These are phyloP conservation scores for Tulasnella sp. DNA, from an alignment of 768 basidiomycete species.

Conservation along the genomic window DNA sequence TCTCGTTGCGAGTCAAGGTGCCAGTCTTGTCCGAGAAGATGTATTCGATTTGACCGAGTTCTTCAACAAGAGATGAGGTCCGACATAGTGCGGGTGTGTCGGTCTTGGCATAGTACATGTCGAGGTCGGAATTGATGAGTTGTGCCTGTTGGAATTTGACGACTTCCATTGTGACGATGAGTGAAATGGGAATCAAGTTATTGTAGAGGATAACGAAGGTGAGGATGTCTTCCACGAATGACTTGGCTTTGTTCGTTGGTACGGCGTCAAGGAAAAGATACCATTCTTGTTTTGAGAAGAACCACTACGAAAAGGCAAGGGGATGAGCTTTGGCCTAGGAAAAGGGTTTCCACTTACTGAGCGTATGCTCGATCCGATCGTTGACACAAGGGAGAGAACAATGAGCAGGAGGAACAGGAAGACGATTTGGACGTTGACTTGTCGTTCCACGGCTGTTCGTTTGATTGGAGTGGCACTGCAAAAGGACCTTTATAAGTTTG, in stretches of 20 bases:
- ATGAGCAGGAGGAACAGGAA: constrained; percentile 89
- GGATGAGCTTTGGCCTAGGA: background rate
- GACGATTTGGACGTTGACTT: constrained; percentile 94
- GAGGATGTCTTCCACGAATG: constrained; percentile 88
- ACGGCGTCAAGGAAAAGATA: constrained; percentile 65
- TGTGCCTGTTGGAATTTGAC: constrained; percentile 98
- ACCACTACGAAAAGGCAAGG: constrained; percentile 54
- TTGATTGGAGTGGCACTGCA: constrained; percentile 91
- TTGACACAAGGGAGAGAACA: constrained; percentile 82
- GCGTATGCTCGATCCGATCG: constrained; percentile 87
- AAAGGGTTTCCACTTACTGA: constrained; percentile 45
- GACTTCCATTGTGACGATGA: constrained; percentile 99
- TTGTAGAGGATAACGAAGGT: constrained; percentile 99
- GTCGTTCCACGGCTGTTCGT: constrained; percentile 89
- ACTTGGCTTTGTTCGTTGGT: constrained; percentile 47
- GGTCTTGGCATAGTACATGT: constrained; percentile 95
- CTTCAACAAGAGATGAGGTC: constrained; percentile 97
- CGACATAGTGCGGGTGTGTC: constrained; percentile 96
- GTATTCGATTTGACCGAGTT: constrained; percentile 96
- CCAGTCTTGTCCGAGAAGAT: constrained; percentile 95
- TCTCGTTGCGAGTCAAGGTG: constrained; percentile 94
- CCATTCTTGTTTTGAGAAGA: constrained; percentile 84
- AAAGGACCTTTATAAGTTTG: constrained; percentile 2
- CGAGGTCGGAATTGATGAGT: constrained; percentile 93
- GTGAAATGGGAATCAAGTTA: constrained; percentile 68